These are phyloP conservation scores for Blastocladiella emersonii DNA, from an alignment of 371 early-diverging fungal species.

Conservation along the genomic window DNA sequence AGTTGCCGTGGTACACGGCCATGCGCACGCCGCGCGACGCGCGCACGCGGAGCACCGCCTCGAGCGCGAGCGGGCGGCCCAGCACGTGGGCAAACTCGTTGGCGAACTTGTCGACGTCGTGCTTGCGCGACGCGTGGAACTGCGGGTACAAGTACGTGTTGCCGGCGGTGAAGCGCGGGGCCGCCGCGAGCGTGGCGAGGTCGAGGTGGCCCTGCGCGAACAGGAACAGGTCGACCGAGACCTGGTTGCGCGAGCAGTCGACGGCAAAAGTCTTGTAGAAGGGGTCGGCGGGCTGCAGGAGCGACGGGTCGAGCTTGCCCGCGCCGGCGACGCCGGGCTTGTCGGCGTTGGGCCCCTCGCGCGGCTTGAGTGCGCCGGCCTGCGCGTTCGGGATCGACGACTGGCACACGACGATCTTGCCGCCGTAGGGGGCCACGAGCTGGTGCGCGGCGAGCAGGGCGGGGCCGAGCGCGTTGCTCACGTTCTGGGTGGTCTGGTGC, in stretches of 20 bases:
- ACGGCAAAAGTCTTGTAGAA: constrained; percentile 93
- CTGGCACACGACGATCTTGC: constrained; percentile 79
- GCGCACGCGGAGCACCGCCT: constrained; percentile 92
- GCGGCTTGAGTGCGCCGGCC: constrained; percentile 60
- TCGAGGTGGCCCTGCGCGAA: constrained; percentile 73
- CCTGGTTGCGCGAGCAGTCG: constrained; percentile 78
- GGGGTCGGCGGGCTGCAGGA: constrained; percentile 62
- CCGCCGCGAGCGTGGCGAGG: constrained; percentile 74
- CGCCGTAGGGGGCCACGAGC: constrained; percentile 66
- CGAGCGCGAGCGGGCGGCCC: constrained; percentile 71
- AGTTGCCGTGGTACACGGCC: constrained; percentile 89
- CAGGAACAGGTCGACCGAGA: constrained; percentile 85
- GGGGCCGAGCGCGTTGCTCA: constrained; percentile 63
- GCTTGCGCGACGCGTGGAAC: constrained; percentile 73
- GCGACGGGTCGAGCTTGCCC: constrained; percentile 13
- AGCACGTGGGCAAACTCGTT: constrained; percentile 76
- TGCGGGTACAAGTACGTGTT: constrained; percentile 87
- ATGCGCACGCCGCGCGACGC: constrained; percentile 63
- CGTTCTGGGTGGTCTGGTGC: constrained; percentile 64
- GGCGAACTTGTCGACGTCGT: constrained; percentile 77
- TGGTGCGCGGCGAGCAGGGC: constrained; percentile 75
- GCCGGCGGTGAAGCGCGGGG: constrained; percentile 90
- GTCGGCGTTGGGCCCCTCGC: constrained; percentile 71
- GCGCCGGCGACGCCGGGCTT: constrained; percentile 47
- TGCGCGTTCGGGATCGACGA: constrained; percentile 67